A percentile compares a stretch with the other conserved stretches of the same genome.
Evolutionary conservation across 2,329 filamentous ascomycete genomes (phyloP).

Genomic region (Penicillium hesseltinei): DNA sequence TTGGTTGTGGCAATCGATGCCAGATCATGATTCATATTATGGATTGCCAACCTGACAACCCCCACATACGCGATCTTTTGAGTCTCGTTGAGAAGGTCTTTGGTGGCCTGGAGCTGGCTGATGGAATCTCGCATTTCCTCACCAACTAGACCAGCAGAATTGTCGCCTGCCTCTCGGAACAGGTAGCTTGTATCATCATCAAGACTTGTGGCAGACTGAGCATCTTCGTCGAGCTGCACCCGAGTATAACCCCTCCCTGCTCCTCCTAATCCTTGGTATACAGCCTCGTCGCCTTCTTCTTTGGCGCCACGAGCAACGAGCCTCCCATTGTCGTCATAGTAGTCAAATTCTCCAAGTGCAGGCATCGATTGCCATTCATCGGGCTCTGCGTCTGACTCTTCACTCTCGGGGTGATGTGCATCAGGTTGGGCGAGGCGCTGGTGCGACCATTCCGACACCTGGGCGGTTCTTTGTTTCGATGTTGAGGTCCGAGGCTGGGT

Average conservation of each 20-base stretch:
- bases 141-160: constrained; percentile 63
- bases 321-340: constrained; percentile 91
- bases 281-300: constrained; percentile 67
- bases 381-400: constrained; percentile 54
- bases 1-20: constrained; percentile 60
- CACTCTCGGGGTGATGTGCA: constrained; percentile 38
- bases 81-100: constrained; percentile 89
- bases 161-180: constrained; percentile 71
- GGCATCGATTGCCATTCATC: constrained; percentile 95
- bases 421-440: constrained; percentile 65
- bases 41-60: constrained; percentile 76
- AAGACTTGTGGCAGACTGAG: constrained; percentile 88
- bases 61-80: constrained; percentile 96
- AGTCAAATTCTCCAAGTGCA: constrained; percentile 84
- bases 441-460: constrained; percentile 84
- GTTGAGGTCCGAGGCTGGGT: constrained; percentile 17
- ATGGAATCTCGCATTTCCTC: constrained; percentile 83
- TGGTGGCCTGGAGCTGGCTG: constrained; percentile 91
- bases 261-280: constrained; percentile 76
- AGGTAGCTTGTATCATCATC: constrained; percentile 96
- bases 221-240: constrained; percentile 93
- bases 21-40: constrained; percentile 69
- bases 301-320: constrained; percentile 78
- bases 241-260: constrained; percentile 94
- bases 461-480: constrained; percentile 27